Conservation (phyloP, 805 yeast genomes). For the Scheffersomyces coipomensis region DNA sequence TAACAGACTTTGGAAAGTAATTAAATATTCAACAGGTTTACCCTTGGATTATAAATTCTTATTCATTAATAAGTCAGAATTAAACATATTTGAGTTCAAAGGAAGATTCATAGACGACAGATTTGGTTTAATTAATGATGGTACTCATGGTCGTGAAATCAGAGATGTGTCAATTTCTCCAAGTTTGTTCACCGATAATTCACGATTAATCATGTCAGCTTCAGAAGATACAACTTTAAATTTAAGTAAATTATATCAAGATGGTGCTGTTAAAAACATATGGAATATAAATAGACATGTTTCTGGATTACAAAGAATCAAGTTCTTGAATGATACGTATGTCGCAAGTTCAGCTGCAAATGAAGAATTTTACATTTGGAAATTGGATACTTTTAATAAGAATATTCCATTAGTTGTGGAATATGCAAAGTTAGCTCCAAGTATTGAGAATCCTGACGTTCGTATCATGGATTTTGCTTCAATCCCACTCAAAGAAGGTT, state of each 20-base stretch:
- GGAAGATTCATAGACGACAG: conserved; percentile 14
- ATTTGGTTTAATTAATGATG: conserved; percentile 42
- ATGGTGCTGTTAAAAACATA: conserved; percentile 44
- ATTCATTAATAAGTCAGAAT: conserved; percentile 54
- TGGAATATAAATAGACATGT: conserved; percentile 80
- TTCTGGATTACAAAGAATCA: conserved; percentile 80
- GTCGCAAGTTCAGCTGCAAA: conserved; percentile 67
- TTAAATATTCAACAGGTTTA: conserved; percentile 11
- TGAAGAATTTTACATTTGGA: conserved; percentile 88
- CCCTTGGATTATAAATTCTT: conserved; percentile 42
- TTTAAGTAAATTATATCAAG: conserved; percentile 40
- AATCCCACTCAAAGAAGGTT: conserved; percentile 40
- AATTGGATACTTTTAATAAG: conserved; percentile 34
- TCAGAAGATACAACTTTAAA: conserved; percentile 86
- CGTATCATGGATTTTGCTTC: conserved; percentile 85
- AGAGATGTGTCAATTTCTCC: conserved; percentile 66
- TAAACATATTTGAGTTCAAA: conserved; percentile 33
- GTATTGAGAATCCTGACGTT: conserved; percentile 67
- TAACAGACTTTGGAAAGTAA: conserved; percentile 77
- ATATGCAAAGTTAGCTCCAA: conserved; percentile 54
- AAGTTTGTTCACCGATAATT: conserved; percentile 19
- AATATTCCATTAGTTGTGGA: conserved; percentile 47
- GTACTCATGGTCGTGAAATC: conserved; percentile 91
- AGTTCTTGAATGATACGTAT: conserved; percentile 51
- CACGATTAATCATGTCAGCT: conserved; percentile 62